A percentile compares a stretch with the other conserved stretches of the same genome.
Conservation (phyloP, 108 stramenopile genomes). For the Skeletonema potamos region DNA sequence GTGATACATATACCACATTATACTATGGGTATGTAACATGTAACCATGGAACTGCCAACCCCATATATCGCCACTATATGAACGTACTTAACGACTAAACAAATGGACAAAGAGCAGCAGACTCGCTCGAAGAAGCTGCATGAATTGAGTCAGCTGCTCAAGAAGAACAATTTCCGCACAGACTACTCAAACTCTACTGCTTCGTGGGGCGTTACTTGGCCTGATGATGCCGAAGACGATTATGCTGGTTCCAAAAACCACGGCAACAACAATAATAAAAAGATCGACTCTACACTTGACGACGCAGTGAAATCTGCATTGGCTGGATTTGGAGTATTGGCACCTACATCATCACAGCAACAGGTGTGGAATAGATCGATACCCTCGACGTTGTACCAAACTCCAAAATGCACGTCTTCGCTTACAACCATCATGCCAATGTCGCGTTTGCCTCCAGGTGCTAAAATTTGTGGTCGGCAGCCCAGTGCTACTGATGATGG, state of each 20-base stretch:
- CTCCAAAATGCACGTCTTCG: constrained; percentile 22
- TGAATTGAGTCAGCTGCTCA: background rate
- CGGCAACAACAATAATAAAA: background rate
- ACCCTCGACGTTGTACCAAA: constrained; percentile 24
- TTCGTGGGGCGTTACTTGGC: background rate
- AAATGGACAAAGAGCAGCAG: background rate
- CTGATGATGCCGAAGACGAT: background rate
- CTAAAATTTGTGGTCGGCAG: constrained; percentile 17
- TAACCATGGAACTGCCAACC: no score
- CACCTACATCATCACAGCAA: background rate
- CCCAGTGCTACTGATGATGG: background rate
- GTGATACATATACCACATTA: no score
- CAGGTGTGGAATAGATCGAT: constrained; percentile 18
- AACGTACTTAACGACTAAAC: background rate
- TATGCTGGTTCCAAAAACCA: background rate
- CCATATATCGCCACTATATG: no score
- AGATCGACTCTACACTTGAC: constrained; percentile 2
- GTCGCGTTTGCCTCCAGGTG: constrained; percentile 32
- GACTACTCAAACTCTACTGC: background rate
- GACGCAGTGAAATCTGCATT: constrained; percentile 21
- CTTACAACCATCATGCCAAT: constrained; percentile 36
- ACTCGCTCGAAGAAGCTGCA: background rate
- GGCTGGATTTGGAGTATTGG: constrained; percentile 21
- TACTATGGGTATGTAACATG: no score
- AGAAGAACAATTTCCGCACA: background rate